phyloP scores from a whole-genome alignment of 225 moss, liverwort and hornwort genomes.

The Bryum argenteum region DNA sequence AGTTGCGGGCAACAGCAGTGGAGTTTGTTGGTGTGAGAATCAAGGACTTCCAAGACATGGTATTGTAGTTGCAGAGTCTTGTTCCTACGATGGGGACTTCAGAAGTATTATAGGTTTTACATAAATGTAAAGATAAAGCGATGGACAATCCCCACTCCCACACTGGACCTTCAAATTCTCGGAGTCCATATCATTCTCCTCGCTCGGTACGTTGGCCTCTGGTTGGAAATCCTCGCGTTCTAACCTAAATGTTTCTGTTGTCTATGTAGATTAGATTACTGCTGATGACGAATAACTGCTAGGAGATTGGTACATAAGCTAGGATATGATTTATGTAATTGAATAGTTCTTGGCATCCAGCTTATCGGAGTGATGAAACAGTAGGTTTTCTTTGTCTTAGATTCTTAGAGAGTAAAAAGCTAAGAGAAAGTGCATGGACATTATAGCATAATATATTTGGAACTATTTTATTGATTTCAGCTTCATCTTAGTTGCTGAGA shows the following conservation, averaged over 20 bases:
- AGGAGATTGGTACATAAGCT: not conserved
- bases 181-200: conserved; percentile 45
- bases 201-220: conserved; percentile 31
- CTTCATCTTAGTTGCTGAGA: conserved; percentile 19
- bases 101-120: conserved; percentile 11
- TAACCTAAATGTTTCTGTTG: conserved; percentile 7
- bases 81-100: conserved; percentile 2
- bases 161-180: conserved; percentile 43
- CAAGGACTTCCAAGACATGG: conserved; percentile 12
- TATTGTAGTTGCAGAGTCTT: conserved; percentile 25
- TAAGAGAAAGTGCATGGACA: not conserved
- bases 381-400: not conserved
- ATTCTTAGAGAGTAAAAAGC: not conserved
- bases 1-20: not conserved
- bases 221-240: not conserved
- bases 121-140: conserved; percentile 27
- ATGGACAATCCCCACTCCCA: conserved; percentile 46
- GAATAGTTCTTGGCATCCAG: not conserved
- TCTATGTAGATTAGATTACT: not conserved
- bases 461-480: not conserved
- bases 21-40: conserved; percentile 1
- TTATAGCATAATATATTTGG: not conserved
- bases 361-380: not conserved
- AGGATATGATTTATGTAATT: not conserved
- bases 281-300: conserved; percentile 9